Evolutionary conservation across 805 yeast genomes (phyloP).

Genomic region (Wickerhamomyces tratensis): DNA sequence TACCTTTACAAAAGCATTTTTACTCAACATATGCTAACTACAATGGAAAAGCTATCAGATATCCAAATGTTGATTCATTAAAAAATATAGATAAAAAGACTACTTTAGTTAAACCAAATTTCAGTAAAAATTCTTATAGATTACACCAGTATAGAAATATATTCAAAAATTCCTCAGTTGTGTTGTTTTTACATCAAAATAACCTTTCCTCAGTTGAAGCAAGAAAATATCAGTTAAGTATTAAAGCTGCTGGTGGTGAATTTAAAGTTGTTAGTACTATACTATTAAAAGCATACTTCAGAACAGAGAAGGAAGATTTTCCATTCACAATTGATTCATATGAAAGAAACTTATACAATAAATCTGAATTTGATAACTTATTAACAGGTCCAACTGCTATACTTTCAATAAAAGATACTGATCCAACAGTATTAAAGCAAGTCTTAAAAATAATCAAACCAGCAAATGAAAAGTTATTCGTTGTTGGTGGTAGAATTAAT

Average conservation of each 20-base stretch:
- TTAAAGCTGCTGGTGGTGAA: constrained; percentile 57
- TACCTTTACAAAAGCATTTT: no score
- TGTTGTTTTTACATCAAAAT: constrained; percentile 79
- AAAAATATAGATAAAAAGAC: constrained; percentile 7
- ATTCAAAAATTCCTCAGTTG: constrained; percentile 56
- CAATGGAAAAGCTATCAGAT: no score
- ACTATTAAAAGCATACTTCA: constrained; percentile 66
- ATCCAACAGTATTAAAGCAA: constrained; percentile 58
- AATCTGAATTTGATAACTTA: constrained; percentile 63
- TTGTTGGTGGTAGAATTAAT: constrained; percentile 83
- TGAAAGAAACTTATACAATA: constrained; percentile 26
- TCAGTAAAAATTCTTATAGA: constrained; percentile 77
- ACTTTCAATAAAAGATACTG: constrained; percentile 54
- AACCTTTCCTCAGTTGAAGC: constrained; percentile 67
- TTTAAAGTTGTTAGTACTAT: constrained; percentile 60
- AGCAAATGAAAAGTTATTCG: constrained; percentile 63
- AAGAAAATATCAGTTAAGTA: constrained; percentile 47
- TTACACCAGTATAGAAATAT: constrained; percentile 71
- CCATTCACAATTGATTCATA: constrained; percentile 59
- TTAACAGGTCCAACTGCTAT: constrained; percentile 84
- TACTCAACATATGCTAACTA: no score
- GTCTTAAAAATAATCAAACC: constrained; percentile 52
- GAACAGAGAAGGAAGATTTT: constrained; percentile 58
- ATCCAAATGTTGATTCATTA: no score
- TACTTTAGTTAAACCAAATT: constrained; percentile 15